Evolutionary conservation across 1,284 basidiomycete species (phyloP), one percentile per base, ranked within the genome.

Genomic region (Austroboletus niveus): DNA sequence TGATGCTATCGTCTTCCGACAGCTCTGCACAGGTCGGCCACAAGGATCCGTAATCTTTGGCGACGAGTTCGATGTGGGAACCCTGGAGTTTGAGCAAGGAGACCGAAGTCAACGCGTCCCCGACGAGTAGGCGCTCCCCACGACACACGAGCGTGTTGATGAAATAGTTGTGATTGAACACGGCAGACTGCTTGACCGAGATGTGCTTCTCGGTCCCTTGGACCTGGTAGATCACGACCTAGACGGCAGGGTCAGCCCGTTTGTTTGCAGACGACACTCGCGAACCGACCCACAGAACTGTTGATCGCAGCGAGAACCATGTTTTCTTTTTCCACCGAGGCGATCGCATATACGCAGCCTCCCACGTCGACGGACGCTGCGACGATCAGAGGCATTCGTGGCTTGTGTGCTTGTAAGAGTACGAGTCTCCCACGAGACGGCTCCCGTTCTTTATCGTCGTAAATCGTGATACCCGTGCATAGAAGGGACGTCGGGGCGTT

Each of bases 91-190:
- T 77, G 15, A 96, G 72, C 4, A 92, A 65, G 6, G 91, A 87
- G 10, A 97, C 77, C 2, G 92, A 94, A 62, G 85, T 82, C 49
- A 96, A 82, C 2, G 87, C 85, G 63, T 98, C 94, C 20, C 91
- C 91, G 12, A 87, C 78, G 15, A 80, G 79, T 47, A 84, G 69
- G 55, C 63, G 77, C 60, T 85, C 70, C 2, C 72, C 75, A 45
- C 75, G 75, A 7, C 76, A 72, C 1, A 77, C 78, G 45, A 87
- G 66, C 55, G 75, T 86, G n/a, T 78, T 82, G 10, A 93, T 81
- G 49, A 91, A 62, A 68, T 94, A 94, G 52, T 87, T 91, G 60
- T 90, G 89, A 55, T 89, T 83, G 83, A 89, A 93, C 35, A 79
- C 74, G 0, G 79, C 71, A 9, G 82, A 60, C 44, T 76, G 72